A percentile compares a stretch with the other conserved stretches of the same genome.
Conservation (phyloP, 2,329 filamentous ascomycete genomes). For the Neonectria hederae region DNA sequence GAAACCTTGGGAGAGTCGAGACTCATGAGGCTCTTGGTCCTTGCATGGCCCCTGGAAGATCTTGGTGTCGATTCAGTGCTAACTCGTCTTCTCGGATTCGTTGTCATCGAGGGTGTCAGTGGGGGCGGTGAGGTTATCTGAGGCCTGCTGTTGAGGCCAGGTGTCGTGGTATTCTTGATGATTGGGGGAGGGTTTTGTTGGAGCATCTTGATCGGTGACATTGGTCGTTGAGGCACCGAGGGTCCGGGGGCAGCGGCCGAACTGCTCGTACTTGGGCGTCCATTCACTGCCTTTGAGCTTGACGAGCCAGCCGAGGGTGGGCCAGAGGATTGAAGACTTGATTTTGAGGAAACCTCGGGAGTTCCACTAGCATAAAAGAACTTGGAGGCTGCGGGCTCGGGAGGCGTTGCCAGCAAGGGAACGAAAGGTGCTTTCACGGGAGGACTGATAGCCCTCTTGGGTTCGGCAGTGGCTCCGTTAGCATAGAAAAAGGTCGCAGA, state of each 20-base stretch:
- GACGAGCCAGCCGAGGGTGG: conserved; percentile 59
- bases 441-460: conserved; percentile 47
- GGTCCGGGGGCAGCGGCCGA: conserved; percentile 31
- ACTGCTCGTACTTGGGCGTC: conserved; percentile 51
- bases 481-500: conserved; percentile 66
- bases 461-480: conserved; percentile 57
- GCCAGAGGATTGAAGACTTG: conserved; percentile 48
- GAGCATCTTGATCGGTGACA: conserved; percentile 60
- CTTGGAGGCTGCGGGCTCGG: conserved; percentile 62
- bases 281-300: conserved; percentile 53
- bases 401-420: conserved; percentile 47
- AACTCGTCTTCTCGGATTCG: conserved; percentile 51
- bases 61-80: conserved; percentile 54
- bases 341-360: conserved; percentile 56
- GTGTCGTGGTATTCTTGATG: conserved; percentile 31
- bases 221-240: conserved; percentile 52
- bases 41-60: conserved; percentile 50
- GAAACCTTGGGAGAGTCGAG: conserved; percentile 50
- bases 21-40: conserved; percentile 51
- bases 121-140: conserved; percentile 50
- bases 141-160: conserved; percentile 38
- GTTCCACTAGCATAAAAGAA: conserved; percentile 80
- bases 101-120: conserved; percentile 44
- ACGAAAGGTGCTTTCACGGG: conserved; percentile 45
- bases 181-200: conserved; percentile 34